Evolutionary conservation across 176 grass and related monocot species (phyloP).

Genomic region (Carex scoparia): DNA sequence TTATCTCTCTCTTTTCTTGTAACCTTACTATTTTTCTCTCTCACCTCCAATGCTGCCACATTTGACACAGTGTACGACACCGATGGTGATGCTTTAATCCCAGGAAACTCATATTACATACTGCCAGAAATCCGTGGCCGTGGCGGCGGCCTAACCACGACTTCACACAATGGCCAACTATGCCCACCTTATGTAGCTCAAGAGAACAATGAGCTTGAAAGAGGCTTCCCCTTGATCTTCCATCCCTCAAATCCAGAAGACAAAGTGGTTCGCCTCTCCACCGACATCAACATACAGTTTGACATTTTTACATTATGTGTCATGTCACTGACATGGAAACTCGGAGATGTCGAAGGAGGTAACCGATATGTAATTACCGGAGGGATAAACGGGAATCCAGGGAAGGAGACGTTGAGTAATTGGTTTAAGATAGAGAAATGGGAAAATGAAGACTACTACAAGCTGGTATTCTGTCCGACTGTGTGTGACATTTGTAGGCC

Average conservation of each 20-base stretch:
- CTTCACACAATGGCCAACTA: neutral
- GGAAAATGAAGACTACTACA: slow-evolving; percentile 14
- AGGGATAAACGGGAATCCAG: neutral
- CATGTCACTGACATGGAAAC: slow-evolving; percentile 41
- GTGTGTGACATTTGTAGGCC: slow-evolving; percentile 24
- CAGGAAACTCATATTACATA: slow-evolving; percentile 33
- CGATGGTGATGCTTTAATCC: neutral
- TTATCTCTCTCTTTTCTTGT: neutral
- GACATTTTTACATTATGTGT: slow-evolving; percentile 30
- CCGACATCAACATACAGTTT: slow-evolving; percentile 45
- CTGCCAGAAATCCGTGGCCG: slow-evolving; percentile 14
- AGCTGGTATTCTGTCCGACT: slow-evolving; percentile 37
- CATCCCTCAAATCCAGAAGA: neutral
- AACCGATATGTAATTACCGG: slow-evolving; percentile 34
- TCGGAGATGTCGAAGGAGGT: slow-evolving; percentile 3
- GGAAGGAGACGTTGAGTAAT: slow-evolving; percentile 24
- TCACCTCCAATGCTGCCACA: neutral
- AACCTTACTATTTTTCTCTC: neutral
- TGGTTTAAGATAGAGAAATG: slow-evolving; percentile 47
- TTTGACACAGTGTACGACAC: neutral
- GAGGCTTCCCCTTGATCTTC: slow-evolving; percentile 32
- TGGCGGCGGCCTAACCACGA: slow-evolving; percentile 46
- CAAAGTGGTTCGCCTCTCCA: slow-evolving; percentile 18
- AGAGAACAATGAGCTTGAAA: slow-evolving; percentile 15
- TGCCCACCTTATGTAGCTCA: slow-evolving; percentile 55